Conservation (phyloP, 768 basidiomycete species). For the Fomitopsis pulvina region DNA sequence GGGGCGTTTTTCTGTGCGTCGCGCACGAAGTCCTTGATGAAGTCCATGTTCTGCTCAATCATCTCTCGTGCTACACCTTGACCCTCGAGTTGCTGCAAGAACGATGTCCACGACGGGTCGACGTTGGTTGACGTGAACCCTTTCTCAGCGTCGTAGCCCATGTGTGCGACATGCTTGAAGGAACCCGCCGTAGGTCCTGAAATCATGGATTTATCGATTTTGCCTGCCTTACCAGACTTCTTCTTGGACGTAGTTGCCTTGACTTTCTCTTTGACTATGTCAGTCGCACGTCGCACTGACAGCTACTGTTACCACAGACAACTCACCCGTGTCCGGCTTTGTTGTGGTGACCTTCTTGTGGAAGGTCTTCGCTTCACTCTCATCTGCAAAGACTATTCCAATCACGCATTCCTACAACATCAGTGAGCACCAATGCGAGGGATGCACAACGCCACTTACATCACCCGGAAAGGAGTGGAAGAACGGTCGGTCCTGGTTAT, state of each 20-base stretch:
- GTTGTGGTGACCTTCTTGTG: slow-evolving; percentile 75
- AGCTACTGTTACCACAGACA: neutral
- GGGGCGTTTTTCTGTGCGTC: slow-evolving; percentile 31
- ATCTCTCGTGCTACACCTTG: slow-evolving; percentile 62
- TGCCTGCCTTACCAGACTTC: slow-evolving; percentile 55
- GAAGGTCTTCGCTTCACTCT: slow-evolving; percentile 76
- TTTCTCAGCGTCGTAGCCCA: slow-evolving; percentile 85
- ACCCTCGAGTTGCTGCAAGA: slow-evolving; percentile 59
- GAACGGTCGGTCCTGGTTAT: slow-evolving; percentile 78
- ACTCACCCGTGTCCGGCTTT: slow-evolving; percentile 50
- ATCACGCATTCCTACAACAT: slow-evolving; percentile 76
- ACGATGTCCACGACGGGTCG: slow-evolving; percentile 80
- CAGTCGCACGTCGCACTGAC: neutral
- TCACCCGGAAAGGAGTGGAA: slow-evolving; percentile 93
- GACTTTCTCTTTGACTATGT: slow-evolving; percentile 26
- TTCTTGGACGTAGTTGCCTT: slow-evolving; percentile 38
- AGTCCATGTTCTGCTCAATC: slow-evolving; percentile 76
- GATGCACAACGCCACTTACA: slow-evolving; percentile 56
- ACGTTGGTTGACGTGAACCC: slow-evolving; percentile 86
- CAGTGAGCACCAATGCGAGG: neutral
- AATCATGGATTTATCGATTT: slow-evolving; percentile 90
- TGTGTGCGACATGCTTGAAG: slow-evolving; percentile 89
- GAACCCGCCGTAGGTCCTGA: slow-evolving; percentile 72
- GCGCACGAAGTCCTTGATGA: slow-evolving; percentile 79
- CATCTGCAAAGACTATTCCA: slow-evolving; percentile 85